These are phyloP conservation scores for Luffa acutangula DNA, from an alignment of 306 rosid genomes.

Conservation along the genomic window DNA sequence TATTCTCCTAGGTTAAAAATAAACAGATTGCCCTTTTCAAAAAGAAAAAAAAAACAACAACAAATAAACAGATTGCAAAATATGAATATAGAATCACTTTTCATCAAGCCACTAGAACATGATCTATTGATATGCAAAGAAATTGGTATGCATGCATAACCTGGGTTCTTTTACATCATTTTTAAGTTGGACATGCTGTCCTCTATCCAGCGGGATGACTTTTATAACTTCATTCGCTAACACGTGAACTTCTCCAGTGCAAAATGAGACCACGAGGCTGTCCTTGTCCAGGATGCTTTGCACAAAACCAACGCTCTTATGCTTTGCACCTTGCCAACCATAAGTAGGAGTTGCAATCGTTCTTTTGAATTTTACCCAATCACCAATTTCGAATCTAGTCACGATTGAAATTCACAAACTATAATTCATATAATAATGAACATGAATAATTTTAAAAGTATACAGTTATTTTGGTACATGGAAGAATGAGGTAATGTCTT, in stretches of 20 bases:
- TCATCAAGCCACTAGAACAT: background rate
- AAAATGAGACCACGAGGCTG: constrained; percentile 74
- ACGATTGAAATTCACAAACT: constrained; percentile 8
- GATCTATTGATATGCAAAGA: background rate
- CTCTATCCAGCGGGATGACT: constrained; percentile 90
- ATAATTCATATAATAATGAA: constrained; percentile 8
- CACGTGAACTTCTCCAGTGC: constrained; percentile 89
- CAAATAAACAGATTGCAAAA: background rate
- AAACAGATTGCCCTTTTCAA: background rate
- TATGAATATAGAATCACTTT: background rate
- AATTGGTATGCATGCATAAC: constrained; percentile 24
- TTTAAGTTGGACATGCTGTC: constrained; percentile 90
- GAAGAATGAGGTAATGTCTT: background rate
- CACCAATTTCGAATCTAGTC: constrained; percentile 74
- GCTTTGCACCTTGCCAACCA: constrained; percentile 90
- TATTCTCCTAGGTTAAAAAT: background rate
- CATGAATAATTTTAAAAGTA: background rate
- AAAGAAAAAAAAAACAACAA: background rate
- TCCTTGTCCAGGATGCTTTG: constrained; percentile 72
- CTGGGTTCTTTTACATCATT: constrained; percentile 85
- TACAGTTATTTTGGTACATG: background rate
- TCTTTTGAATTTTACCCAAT: constrained; percentile 92
- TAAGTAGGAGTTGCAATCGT: constrained; percentile 55
- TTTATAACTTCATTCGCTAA: constrained; percentile 73
- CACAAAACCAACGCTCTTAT: constrained; percentile 89